Evolutionary conservation across 352 stramenopile species (phyloP).

Genomic region (Globisporangium emineosum): DNA sequence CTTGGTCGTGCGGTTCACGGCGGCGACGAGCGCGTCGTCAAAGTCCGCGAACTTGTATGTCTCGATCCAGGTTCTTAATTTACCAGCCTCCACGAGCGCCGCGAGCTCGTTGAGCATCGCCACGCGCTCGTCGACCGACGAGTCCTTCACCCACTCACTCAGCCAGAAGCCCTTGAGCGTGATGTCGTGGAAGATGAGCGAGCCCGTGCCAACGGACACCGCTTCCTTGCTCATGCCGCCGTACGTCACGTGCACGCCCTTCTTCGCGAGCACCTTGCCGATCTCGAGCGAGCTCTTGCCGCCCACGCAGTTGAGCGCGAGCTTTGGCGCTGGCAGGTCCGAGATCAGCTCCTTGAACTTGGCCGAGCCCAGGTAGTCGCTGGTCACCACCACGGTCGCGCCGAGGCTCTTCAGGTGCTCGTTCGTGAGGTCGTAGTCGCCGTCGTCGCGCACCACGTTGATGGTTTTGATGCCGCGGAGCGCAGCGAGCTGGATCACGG

Average conservation of each 20-base stretch:
- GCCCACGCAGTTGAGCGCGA: conserved; percentile 81
- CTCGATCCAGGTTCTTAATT: conserved; percentile 82
- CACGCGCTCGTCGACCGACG: conserved; percentile 53
- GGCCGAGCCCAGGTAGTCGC: conserved; percentile 72
- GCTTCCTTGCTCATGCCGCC: conserved; percentile 77
- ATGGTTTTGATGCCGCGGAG: conserved; percentile 88
- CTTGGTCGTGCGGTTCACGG: conserved; percentile 79
- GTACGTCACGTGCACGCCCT: conserved; percentile 80
- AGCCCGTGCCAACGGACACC: conserved; percentile 58
- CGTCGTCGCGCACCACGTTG: conserved; percentile 86
- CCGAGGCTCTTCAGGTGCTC: conserved; percentile 79
- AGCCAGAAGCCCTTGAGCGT: conserved; percentile 87
- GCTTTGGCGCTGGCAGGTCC: conserved; percentile 81
- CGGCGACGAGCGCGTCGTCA: conserved; percentile 65
- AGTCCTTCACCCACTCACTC: conserved; percentile 77
- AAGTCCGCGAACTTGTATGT: conserved; percentile 87
- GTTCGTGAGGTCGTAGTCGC: conserved; percentile 73
- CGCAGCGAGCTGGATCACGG: conserved; percentile 86
- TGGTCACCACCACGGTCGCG: conserved; percentile 62
- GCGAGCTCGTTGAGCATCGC: conserved; percentile 73
- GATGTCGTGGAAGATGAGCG: conserved; percentile 88
- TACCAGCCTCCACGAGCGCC: conserved; percentile 59
- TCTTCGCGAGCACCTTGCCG: conserved; percentile 66
- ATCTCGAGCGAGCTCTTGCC: conserved; percentile 68
- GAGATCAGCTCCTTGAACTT: conserved; percentile 83